Evolutionary conservation across 306 rosid species (phyloP), one percentile per base, ranked within the genome.

Genomic region (Malus sieversii): DNA sequence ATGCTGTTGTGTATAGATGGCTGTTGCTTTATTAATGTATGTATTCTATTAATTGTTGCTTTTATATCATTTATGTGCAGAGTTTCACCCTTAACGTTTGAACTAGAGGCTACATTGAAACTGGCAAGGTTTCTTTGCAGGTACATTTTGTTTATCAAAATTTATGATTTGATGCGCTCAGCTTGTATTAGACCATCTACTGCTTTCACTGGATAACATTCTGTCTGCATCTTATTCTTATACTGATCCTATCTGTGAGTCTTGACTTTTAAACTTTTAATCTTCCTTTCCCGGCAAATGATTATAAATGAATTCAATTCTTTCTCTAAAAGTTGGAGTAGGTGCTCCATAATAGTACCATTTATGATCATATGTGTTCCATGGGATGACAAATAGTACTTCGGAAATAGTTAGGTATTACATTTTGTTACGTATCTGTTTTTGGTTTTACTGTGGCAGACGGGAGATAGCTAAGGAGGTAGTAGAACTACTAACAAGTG

Each of bases 51-150:
- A 52, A 71, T 55, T 30, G 70, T 66, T 23, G 2, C 45, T 40
- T 60, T 53, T 55, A 20, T 80, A 40, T 77, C 25, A 66, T 70
- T 82, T 64, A 69, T 80, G 48, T 91, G 88, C 93, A 95, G 99
- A 84, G 99, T 95, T 83, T 95, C 99, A 70, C 99, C 99, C 78
- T 66, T 95, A 79, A 90, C 96, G 72, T 95, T 95, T 85, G 99
- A 92, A 86, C 97, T 95, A 48, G 98, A 95, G 89, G 98, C 98
- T 71, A 95, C 97, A 77, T 78, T 95, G 85, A 95, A 95, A 85
- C 78, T 95, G 78, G 97, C 98, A 67, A 90, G 97, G 83, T 92
- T 87, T 75, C 97, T 95, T 79, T 95, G 98, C 97, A 86, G 98
- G 97, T 92, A 78, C 23, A 22, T 69, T 75, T 59, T 78, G 81